Conservation (phyloP, 2,329 filamentous ascomycete genomes). For the Pseudogymnoascus verrucosus region DNA sequence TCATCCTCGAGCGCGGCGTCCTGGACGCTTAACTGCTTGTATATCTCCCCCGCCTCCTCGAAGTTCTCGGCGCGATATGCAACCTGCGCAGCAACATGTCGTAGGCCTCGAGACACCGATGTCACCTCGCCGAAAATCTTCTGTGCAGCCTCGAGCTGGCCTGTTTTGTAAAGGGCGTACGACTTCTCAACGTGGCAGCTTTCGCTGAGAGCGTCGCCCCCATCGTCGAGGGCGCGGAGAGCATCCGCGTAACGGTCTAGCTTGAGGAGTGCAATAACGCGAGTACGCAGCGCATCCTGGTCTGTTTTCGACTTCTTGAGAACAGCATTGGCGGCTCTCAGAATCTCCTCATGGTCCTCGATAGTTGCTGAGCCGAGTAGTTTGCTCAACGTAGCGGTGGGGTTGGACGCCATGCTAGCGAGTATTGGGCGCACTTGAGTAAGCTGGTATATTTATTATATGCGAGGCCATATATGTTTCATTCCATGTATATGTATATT, state of each 20-base stretch:
- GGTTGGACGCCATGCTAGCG: slow-evolving; percentile 24
- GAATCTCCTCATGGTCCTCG: slow-evolving; percentile 65
- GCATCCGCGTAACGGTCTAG: slow-evolving; percentile 78
- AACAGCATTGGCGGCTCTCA: slow-evolving; percentile 54
- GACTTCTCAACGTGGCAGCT: slow-evolving; percentile 61
- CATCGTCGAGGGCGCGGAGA: slow-evolving; percentile 57
- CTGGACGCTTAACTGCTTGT: slow-evolving; percentile 47
- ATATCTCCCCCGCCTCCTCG: slow-evolving; percentile 54
- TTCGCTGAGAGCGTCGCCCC: slow-evolving; percentile 51
- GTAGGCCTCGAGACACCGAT: slow-evolving; percentile 24
- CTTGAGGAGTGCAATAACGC: slow-evolving; percentile 68
- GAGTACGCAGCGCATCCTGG: slow-evolving; percentile 55
- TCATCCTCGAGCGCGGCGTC: slow-evolving; percentile 46
- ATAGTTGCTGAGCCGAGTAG: slow-evolving; percentile 47
- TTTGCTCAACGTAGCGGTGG: slow-evolving; percentile 25
- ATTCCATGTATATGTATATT: slow-evolving; percentile 1
- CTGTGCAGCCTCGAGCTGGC: slow-evolving; percentile 57
- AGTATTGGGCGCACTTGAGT: neutral
- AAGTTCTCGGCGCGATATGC: slow-evolving; percentile 72
- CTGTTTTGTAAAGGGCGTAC: slow-evolving; percentile 78
- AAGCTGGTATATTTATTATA: neutral
- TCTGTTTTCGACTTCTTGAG: slow-evolving; percentile 53
- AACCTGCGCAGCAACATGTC: slow-evolving; percentile 55
- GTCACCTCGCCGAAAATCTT: slow-evolving; percentile 21
- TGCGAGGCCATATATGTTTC: slow-evolving; percentile 6